These are phyloP conservation scores for Nigrospora oryzae DNA, from an alignment of 2,329 filamentous ascomycete species.

Conservation along the genomic window DNA sequence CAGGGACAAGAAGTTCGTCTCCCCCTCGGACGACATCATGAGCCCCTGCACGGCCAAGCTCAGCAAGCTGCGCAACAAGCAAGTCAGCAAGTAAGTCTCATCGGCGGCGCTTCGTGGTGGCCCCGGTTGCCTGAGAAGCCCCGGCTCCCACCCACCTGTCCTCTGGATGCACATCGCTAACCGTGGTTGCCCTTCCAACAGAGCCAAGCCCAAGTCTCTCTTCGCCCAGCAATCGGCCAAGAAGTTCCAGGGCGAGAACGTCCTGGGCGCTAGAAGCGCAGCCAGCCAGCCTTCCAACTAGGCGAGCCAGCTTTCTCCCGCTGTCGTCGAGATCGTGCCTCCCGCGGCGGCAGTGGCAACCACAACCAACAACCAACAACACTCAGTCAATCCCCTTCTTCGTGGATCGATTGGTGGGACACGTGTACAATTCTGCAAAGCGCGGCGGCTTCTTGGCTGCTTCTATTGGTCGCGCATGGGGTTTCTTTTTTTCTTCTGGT, in stretches of 20 bases:
- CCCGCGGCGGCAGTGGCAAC: too few species aligned
- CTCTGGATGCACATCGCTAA: slow-evolving; percentile 9
- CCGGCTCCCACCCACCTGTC: too few species aligned
- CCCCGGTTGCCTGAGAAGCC: neutral
- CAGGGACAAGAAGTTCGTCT: slow-evolving; percentile 54
- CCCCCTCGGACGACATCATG: slow-evolving; percentile 83
- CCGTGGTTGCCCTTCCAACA: slow-evolving; percentile 16
- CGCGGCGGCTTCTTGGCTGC: too few species aligned
- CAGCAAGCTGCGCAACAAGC: slow-evolving; percentile 71
- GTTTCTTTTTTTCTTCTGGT: too few species aligned
- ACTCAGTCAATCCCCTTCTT: too few species aligned
- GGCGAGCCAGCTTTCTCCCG: too few species aligned
- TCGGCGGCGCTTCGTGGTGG: neutral
- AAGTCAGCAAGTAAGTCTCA: slow-evolving; percentile 61
- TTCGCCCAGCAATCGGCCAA: slow-evolving; percentile 59
- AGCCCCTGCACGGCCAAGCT: slow-evolving; percentile 80
- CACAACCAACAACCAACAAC: too few species aligned
- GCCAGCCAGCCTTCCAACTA: too few species aligned
- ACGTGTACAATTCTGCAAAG: too few species aligned
- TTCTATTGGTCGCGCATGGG: too few species aligned
- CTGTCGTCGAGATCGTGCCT: too few species aligned
- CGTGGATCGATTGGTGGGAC: too few species aligned
- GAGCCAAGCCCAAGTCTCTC: slow-evolving; percentile 59
- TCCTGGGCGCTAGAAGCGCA: slow-evolving; percentile 24
- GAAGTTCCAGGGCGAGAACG: slow-evolving; percentile 43